Evolutionary conservation across 1,139 yeast genomes (phyloP).

Genomic region (Ogataea hybrid): DNA sequence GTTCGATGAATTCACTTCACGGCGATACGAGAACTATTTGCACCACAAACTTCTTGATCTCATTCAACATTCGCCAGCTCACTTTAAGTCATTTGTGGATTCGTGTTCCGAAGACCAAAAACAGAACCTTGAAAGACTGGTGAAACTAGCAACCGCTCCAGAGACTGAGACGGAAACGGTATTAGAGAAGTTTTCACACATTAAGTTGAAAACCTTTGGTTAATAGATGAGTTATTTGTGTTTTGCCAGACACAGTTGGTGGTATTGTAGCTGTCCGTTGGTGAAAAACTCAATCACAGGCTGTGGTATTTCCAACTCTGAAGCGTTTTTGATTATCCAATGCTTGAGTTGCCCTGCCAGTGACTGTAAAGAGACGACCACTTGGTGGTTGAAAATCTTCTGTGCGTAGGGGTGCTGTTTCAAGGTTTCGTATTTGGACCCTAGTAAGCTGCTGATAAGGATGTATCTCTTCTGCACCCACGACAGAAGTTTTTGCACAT

Average conservation of each 20-base stretch:
- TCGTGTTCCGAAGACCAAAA: constrained; percentile 37
- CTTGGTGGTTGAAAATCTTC: constrained; percentile 3
- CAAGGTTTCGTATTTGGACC: neutral
- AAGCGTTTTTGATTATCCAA: neutral
- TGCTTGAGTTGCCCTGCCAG: too few relatives aligned
- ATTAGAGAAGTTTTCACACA: constrained; percentile 21
- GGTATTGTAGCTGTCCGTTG: constrained; percentile 16
- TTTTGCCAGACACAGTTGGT: constrained; percentile 21
- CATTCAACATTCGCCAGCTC: constrained; percentile 45
- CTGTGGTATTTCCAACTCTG: constrained; percentile 1
- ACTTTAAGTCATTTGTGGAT: constrained; percentile 45
- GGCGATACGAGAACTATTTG: constrained; percentile 39
- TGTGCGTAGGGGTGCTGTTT: constrained; percentile 1
- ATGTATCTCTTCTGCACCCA: neutral
- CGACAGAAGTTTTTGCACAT: neutral
- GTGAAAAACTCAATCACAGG: constrained; percentile 2
- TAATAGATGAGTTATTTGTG: constrained; percentile 8
- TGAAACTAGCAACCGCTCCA: constrained; percentile 24
- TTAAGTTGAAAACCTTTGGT: constrained; percentile 29
- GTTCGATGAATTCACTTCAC: constrained; percentile 31
- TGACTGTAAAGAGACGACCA: neutral
- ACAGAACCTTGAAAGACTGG: constrained; percentile 41
- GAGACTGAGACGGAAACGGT: constrained; percentile 3
- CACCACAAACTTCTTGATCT: constrained; percentile 52
- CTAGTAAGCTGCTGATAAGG: neutral